Evolutionary conservation across 768 basidiomycete species (phyloP).

Genomic region (Nidularia sp.): DNA sequence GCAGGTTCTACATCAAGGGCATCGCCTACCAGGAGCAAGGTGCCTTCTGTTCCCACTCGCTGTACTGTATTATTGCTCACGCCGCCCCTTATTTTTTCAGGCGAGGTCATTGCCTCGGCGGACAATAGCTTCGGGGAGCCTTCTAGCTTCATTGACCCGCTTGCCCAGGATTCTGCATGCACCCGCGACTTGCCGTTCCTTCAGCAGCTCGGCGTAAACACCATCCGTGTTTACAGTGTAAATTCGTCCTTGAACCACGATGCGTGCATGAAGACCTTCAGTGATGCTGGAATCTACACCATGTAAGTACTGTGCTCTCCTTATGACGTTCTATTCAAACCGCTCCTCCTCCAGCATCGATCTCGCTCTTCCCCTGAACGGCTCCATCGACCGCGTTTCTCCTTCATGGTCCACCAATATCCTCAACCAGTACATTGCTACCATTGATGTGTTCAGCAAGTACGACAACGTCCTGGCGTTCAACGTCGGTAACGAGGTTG

Average conservation of each 20-base stretch:
- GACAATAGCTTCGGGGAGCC: constrained; percentile 70
- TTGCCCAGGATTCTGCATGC: constrained; percentile 65
- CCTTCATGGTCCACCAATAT: constrained; percentile 83
- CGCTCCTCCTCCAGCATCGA: constrained; percentile 59
- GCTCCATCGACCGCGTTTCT: constrained; percentile 69
- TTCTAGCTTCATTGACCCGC: constrained; percentile 74
- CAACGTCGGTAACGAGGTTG: constrained; percentile 89
- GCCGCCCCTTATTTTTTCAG: constrained; percentile 15
- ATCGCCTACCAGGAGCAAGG: constrained; percentile 85
- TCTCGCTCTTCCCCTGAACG: constrained; percentile 79
- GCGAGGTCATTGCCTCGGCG: constrained; percentile 35
- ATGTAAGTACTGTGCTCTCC: constrained; percentile 50
- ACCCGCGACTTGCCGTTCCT: constrained; percentile 77
- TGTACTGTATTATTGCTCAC: constrained; percentile 1
- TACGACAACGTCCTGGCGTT: constrained; percentile 89
- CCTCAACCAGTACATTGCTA: constrained; percentile 71
- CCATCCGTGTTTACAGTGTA: constrained; percentile 84
- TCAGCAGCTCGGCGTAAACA: constrained; percentile 72
- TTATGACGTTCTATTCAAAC: constrained; percentile 1
- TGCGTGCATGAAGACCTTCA: constrained; percentile 76
- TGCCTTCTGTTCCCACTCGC: constrained; percentile 12
- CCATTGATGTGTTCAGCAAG: constrained; percentile 75
- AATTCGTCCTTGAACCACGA: constrained; percentile 83
- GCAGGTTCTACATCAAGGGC: constrained; percentile 85
- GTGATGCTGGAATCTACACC: constrained; percentile 79